Base-by-base conservation (phyloP, 768 basidiomycete species). In the Leccinum incarnatum region DNA sequence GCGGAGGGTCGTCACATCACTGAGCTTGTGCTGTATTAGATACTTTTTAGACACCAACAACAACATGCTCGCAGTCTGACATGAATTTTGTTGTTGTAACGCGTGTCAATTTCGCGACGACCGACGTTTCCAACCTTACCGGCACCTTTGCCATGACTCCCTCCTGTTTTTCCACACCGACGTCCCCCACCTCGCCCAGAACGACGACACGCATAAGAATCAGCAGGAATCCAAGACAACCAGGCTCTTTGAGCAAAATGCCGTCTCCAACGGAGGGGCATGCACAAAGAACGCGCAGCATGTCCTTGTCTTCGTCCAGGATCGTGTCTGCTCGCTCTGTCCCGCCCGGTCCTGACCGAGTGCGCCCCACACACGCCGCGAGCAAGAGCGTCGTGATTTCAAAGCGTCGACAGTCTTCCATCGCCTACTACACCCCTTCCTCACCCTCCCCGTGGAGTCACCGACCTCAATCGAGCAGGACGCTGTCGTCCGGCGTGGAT, bases 1-100 rank as follows among this genome's bases (percentile, higher is more conserved):
- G 83, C 63, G 81, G 82, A 68, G 72, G 65, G 49, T 70, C 68
- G 15, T 73, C 68, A 54, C 69, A 73, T 67, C 67, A 65, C 55
- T 73, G 57, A 73, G 54, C 30, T 30, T 30, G 30, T 30, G 54
- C 29, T 29, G 29, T 19, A 45, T 56, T 53, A 37, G 53, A 1
- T 56, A 53, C 51, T 27, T 12, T 49, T 51, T 19, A 65, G 25
- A 65, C 36, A 40, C 17, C 17, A n/a, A 37, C 37, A 2, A 27
- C 27, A 27, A 29, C 29, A 25, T 1, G 29, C 17, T 9, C 32
- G 12, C 32, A 34, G 32, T 34, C 2, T 40, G 37, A n/a, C 17
- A 17, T 40, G 17, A 40, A 40, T n/a, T 36, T 40, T 40, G 40
- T 40, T 40, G 40, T 40, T n/a, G 8, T n/a, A 40, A n/a, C n/a